These are phyloP conservation scores for Chaetomium sp. DNA, from an alignment of 2,329 filamentous ascomycete species.

Conservation along the genomic window DNA sequence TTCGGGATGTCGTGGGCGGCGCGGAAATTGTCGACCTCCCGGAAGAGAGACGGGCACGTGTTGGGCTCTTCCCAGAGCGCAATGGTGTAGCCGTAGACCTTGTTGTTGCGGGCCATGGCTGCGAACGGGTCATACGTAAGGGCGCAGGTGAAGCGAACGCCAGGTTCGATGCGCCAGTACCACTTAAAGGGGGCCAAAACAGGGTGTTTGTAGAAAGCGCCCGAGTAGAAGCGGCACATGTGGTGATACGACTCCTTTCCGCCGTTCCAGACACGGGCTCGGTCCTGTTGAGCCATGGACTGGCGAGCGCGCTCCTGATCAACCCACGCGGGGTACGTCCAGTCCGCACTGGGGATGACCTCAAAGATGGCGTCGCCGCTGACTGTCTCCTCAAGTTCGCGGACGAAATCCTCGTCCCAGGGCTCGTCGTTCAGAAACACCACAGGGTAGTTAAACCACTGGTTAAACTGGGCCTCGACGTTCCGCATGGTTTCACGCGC, in stretches of 20 bases:
- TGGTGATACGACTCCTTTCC: constrained; percentile 37
- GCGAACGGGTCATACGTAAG: constrained; percentile 44
- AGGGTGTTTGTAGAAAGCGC: constrained; percentile 39
- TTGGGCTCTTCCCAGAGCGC: constrained; percentile 39
- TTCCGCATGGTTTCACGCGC: constrained; percentile 35
- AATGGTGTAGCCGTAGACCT: constrained; percentile 40
- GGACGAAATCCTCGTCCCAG: constrained; percentile 36
- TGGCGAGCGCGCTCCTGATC: constrained; percentile 15
- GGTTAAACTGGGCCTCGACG: constrained; percentile 41
- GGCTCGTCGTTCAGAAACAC: constrained; percentile 42
- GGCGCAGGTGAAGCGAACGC: constrained; percentile 38
- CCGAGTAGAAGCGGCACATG: constrained; percentile 35
- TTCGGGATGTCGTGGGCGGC: constrained; percentile 29
- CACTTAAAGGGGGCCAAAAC: constrained; percentile 38
- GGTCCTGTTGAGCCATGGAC: constrained; percentile 24
- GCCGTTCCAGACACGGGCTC: constrained; percentile 32
- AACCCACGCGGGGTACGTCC: constrained; percentile 33
- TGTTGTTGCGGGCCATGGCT: constrained; percentile 37
- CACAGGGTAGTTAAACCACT: constrained; percentile 41
- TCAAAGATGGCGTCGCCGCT: constrained; percentile 36
- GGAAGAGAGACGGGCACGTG: constrained; percentile 39
- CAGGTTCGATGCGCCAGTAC: constrained; percentile 44
- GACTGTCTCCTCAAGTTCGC: constrained; percentile 31
- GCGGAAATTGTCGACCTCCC: constrained; percentile 36
- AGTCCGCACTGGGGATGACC: constrained; percentile 34